Percentiles rank a stretch among this genome's conserved stretches.
phyloP scores from a whole-genome alignment of 345 rosid species.

The Acer campestre region DNA sequence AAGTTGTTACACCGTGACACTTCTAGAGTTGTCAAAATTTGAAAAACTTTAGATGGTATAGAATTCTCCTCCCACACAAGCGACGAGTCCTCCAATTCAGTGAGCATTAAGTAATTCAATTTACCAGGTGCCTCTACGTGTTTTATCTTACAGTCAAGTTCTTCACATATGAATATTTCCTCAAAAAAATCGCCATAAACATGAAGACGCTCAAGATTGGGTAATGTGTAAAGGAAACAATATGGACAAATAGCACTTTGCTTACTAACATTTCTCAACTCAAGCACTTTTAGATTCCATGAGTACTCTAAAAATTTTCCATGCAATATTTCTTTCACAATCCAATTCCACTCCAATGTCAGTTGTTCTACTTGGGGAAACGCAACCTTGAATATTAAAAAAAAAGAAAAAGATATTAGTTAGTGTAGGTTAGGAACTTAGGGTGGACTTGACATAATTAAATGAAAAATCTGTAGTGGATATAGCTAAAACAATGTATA shows the following conservation, averaged over 20 bases:
- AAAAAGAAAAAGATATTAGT: too few relatives aligned
- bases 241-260: too few relatives aligned
- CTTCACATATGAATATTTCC: not conserved
- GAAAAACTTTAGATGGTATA: too few relatives aligned
- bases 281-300: not conserved
- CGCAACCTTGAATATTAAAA: not conserved
- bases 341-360: too few relatives aligned
- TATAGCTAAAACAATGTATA: too few relatives aligned
- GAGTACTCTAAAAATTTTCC: not conserved
- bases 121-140: not conserved
- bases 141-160: not conserved
- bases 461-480: not conserved
- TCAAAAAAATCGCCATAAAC: not conserved
- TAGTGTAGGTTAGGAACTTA: too few relatives aligned
- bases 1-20: too few relatives aligned
- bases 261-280: not conserved
- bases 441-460: not conserved
- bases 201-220: too few relatives aligned
- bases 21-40: too few relatives aligned
- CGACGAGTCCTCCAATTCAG: too few relatives aligned
- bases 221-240: too few relatives aligned
- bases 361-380: not conserved
- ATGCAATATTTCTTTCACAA: not conserved
- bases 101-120: not conserved
- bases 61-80: too few relatives aligned